Evolutionary conservation across 441 rosid species (phyloP).

Genomic region (Erodium moschatum): DNA sequence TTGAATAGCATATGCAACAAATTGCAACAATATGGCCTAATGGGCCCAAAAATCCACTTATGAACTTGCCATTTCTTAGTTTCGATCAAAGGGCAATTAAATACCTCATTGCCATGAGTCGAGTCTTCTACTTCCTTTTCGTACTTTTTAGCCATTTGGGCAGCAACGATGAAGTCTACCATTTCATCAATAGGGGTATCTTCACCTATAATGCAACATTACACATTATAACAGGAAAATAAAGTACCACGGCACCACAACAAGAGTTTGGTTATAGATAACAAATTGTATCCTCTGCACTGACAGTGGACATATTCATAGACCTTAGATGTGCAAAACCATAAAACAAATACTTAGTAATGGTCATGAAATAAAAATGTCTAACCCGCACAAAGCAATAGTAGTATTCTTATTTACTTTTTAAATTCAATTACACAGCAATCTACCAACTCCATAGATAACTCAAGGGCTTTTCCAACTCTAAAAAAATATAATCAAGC

Average conservation of each 20-base stretch:
- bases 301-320: neutral
- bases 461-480: neutral
- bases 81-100: too few species aligned
- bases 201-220: slow-evolving; percentile 34
- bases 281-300: too few species aligned
- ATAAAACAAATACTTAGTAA: neutral
- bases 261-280: too few species aligned
- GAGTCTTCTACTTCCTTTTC: slow-evolving; percentile 36
- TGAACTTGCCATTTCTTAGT: too few species aligned
- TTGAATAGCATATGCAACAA: neutral
- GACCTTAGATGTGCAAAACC: neutral
- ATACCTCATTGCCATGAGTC: slow-evolving; percentile 32
- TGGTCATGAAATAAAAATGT: neutral
- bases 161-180: slow-evolving; percentile 79
- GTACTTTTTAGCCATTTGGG: slow-evolving; percentile 57
- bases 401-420: neutral
- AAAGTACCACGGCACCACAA: too few species aligned
- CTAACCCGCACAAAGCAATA: neutral
- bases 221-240: too few species aligned
- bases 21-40: too few species aligned
- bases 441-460: neutral
- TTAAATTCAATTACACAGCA: neutral
- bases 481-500: neutral
- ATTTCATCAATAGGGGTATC: slow-evolving; percentile 53
- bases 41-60: too few species aligned